Base-by-base conservation (phyloP, 768 basidiomycete species). In the Podaxis sp. region DNA sequence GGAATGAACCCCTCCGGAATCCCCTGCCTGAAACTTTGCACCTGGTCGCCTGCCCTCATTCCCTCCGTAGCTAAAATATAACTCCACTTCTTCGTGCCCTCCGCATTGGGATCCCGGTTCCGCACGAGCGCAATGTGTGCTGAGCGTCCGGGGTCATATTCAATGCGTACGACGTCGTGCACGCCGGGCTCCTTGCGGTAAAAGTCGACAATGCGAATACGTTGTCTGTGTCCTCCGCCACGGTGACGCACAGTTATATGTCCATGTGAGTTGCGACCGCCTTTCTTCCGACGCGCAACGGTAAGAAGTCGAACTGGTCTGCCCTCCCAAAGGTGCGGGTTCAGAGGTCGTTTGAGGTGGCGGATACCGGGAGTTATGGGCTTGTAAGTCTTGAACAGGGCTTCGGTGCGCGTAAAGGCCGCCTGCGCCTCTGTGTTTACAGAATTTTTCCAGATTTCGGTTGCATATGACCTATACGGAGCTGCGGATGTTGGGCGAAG, bases 41-140 rank as follows among this genome's bases (percentile, higher is more conserved):
- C 92, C 27, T 85, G 79, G 67, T 95, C 90, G 1, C 97, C 97
- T 4, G 93, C 91, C 42, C 91, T 78, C 65, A 98, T 74, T 4
- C 92, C 94, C 63, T 95, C 93, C 5, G 91, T 88, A 1, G 97
- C 95, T 48, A 98, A 76, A 68, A 99, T 95, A 71, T 99, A 99
- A 68, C 86, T 90, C 87, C 90, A 96, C 66, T 77, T 81, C 62
- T 81, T 77, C 62, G 61, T 72, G 1, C 84, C 89, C 62, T 81
- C 77, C 35, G 82, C 79, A 7, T 70, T 70, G 3, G 79, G 71
- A 65, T 86, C 77, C 53, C 87, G 78, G 69, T 84, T 88, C 69
- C 80, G 81, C 69, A 98, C 70, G 62, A 99, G 82, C 1, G 97
- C 96, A 69, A 99, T 96, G 72, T 99, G 97, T 5, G 92, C 93